Evolutionary conservation across 805 yeast genomes (phyloP), one percentile per base, ranked within the genome.

Genomic region (Nakazawaea wyomingensis): DNA sequence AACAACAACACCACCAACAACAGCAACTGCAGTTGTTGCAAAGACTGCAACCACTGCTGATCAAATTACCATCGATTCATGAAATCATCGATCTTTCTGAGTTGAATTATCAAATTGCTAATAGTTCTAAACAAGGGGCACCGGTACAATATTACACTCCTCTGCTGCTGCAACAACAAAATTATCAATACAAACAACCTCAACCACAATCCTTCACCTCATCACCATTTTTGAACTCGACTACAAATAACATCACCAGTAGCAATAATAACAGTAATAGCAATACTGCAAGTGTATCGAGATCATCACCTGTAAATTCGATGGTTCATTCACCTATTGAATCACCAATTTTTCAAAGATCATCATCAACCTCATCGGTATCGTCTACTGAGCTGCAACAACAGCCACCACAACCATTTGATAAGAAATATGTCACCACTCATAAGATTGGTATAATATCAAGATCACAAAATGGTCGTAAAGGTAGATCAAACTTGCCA

Each of bases 401-500:
- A 24, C 27, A 24, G 3, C 27, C 16, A 13, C 14, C 16, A 10
- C 32, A 29, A 29, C 32, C 32, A 29, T 29, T 29, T 29, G 32
- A 29, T 29, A 29, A 29, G 3, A 29, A 29, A n/a, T 29, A 29
- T 29, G 32, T 29, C n/a, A 29, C 32, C 6, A 29, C 36, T 13
- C 19, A 17, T 31, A 39, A 26, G 24, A 39, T 33, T 17, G 41
- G 41, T 4, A 39, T 39, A 22, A 40, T 40, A 20, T 34, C 47
- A 5, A 44, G 47, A 34, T 44, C 47, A 11, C 47, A 44, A 39
- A 44, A 44, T 33, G 42, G 46, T 19, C 59, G 59, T 45, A 64
- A 61, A 48, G 61, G 57, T 46, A 62, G 82, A 50, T 70, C 75
- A 49, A 77, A 76, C 55, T 61, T 77, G 43, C 82, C 82, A n/a